A percentile compares a stretch with the other conserved stretches of the same genome.
Conservation (phyloP, 192 early-diverging fungal genomes). For the Funneliformis geosporum region DNA sequence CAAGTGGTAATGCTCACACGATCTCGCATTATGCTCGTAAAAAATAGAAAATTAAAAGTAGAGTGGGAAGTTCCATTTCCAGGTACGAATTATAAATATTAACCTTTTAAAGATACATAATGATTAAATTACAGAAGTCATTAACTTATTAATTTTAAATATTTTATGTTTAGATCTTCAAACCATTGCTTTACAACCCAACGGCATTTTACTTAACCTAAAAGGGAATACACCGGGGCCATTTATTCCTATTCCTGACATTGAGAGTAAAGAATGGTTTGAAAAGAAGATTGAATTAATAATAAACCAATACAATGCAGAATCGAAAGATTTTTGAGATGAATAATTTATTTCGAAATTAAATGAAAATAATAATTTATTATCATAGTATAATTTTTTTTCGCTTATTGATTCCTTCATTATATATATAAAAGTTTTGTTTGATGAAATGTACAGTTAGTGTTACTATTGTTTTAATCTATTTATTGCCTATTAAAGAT, state of each 20-base stretch:
- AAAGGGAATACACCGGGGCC: slow-evolving; percentile 57
- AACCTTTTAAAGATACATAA: no score
- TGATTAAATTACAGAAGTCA: not conserved
- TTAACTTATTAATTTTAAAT: not conserved
- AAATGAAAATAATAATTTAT: not conserved
- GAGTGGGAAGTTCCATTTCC: slow-evolving; percentile 86
- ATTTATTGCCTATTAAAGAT: no score
- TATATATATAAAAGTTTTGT: no score
- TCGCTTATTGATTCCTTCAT: no score
- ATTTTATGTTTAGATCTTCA: slow-evolving; percentile 51
- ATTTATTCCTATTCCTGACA: slow-evolving; percentile 73
- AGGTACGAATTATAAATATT: slow-evolving; percentile 10
- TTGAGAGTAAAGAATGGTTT: slow-evolving; percentile 65
- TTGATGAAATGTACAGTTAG: no score
- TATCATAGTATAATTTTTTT: no score
- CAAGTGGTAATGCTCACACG: slow-evolving; percentile 85
- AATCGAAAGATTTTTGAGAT: slow-evolving; percentile 43
- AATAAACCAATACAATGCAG: slow-evolving; percentile 55
- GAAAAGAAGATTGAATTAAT: slow-evolving; percentile 70
- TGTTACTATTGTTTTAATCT: no score
- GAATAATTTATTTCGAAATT: not conserved
- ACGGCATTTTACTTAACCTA: slow-evolving; percentile 73
- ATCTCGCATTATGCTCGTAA: slow-evolving; percentile 72
- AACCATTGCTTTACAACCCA: slow-evolving; percentile 68
- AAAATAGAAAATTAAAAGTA: slow-evolving; percentile 66